Evolutionary conservation across 1,284 basidiomycete genomes (phyloP).

Genomic region (Earliella scabrosa): DNA sequence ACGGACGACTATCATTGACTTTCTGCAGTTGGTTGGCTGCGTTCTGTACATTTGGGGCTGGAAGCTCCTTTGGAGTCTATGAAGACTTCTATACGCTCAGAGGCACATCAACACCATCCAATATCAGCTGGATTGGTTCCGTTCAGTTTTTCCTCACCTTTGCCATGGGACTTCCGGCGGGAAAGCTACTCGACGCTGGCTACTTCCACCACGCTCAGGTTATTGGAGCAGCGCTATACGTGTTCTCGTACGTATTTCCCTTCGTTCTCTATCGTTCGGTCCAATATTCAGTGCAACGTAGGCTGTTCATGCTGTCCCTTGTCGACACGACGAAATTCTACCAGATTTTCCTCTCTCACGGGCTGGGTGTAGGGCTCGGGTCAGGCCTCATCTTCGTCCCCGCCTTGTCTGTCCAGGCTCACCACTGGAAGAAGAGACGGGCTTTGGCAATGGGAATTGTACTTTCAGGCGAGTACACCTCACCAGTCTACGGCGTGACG

Average conservation of each 20-base stretch:
- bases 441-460: conserved; percentile 26
- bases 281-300: neutral
- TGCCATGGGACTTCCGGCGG: conserved; percentile 31
- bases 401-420: conserved; percentile 14
- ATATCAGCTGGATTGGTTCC: conserved; percentile 49
- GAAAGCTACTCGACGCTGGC: conserved; percentile 34
- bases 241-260: too few species aligned
- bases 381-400: conserved; percentile 40
- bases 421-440: conserved; percentile 16
- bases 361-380: conserved; percentile 48
- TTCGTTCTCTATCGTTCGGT: too few species aligned
- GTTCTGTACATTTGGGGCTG: too few species aligned
- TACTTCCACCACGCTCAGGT: conserved; percentile 12
- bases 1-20: too few species aligned
- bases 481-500: neutral
- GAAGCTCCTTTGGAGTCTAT: too few species aligned
- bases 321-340: conserved; percentile 27
- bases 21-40: too few species aligned
- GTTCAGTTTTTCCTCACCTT: conserved; percentile 39
- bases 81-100: too few species aligned
- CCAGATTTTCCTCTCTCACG: conserved; percentile 32
- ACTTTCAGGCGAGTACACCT: too few species aligned
- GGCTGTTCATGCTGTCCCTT: conserved; percentile 33
- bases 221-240: too few species aligned
- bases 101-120: conserved; percentile 29